Conservation (phyloP, 768 basidiomycete genomes). For the Tricholoma sp. region DNA sequence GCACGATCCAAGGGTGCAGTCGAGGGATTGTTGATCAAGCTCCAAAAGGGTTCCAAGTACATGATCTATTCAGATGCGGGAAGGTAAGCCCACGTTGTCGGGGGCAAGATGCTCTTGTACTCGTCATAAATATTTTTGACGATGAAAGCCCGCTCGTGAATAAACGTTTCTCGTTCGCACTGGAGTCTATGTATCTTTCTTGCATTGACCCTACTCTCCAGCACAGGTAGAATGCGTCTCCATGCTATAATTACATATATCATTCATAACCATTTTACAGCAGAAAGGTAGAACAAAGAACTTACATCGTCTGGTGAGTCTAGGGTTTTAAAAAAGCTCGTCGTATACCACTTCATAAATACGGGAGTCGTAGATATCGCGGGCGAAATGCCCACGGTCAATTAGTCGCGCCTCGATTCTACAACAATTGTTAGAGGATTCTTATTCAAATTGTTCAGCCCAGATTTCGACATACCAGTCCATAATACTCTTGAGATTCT, state of each 20-base stretch:
- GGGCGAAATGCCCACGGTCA: neutral
- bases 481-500: neutral
- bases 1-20: neutral
- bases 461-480: neutral
- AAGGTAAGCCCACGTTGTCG: neutral
- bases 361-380: neutral
- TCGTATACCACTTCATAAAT: neutral
- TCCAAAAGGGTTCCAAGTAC: neutral
- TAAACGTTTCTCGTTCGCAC: neutral
- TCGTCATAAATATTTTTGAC: neutral
- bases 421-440: neutral
- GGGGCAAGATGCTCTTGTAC: neutral
- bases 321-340: neutral
- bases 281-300: neutral
- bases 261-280: neutral
- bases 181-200: neutral
- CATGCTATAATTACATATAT: neutral
- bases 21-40: neutral
- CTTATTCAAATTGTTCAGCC: neutral
- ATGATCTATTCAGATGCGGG: neutral
- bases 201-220: neutral
- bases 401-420: neutral
- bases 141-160: neutral
- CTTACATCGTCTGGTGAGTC: neutral
- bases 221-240: neutral